Percentiles rank a stretch among this genome's conserved stretches.
Evolutionary conservation across 148 eudicot genomes (phyloP).

Genomic region (Rhododendron ovatum): DNA sequence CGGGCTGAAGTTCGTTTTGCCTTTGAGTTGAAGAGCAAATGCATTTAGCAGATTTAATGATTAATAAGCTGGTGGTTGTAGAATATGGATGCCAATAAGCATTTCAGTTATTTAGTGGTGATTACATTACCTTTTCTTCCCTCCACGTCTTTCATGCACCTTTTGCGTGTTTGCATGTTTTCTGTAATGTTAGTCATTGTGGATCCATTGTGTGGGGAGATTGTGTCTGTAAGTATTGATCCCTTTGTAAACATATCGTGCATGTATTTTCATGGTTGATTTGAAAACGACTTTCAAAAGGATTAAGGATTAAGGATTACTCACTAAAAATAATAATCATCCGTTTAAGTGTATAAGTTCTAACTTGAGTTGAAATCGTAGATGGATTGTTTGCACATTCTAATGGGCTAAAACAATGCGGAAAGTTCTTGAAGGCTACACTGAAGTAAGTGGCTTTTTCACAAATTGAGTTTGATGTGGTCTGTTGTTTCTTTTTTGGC

Average conservation of each 20-base stretch:
- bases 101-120: neutral
- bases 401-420: conserved; percentile 47
- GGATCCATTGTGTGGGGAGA: neutral
- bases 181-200: neutral
- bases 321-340: conserved; percentile 7
- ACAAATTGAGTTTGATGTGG: conserved; percentile 33
- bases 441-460: conserved; percentile 41
- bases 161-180: neutral
- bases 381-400: conserved; percentile 50
- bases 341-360: conserved; percentile 23
- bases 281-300: neutral
- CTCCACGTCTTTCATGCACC: neutral
- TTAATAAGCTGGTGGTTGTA: neutral
- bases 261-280: neutral
- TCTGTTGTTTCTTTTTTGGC: conserved; percentile 30
- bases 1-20: neutral
- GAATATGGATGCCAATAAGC: neutral
- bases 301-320: neutral
- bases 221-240: neutral
- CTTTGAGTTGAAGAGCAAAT: neutral
- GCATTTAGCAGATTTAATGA: neutral
- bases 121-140: neutral
- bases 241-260: neutral
- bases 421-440: conserved; percentile 38
- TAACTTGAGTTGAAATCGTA: conserved; percentile 51